Evolutionary conservation across 2,329 filamentous ascomycete genomes (phyloP).

Genomic region (Hymenoscyphus fraxineus): DNA sequence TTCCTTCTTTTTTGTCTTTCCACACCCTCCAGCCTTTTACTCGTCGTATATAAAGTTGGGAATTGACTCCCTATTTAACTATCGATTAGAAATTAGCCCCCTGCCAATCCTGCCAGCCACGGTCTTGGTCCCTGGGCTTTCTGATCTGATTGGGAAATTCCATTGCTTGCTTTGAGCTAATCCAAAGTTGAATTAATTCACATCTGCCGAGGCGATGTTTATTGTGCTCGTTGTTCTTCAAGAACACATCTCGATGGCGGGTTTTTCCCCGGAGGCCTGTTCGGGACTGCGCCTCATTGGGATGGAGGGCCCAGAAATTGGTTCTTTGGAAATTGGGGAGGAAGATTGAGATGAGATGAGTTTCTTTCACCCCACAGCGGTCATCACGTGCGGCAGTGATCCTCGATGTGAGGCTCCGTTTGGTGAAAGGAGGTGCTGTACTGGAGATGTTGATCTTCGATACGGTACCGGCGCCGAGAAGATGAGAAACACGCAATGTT

Average conservation of each 20-base stretch:
- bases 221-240: background rate
- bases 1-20: too few relatives aligned
- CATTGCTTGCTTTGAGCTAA: background rate
- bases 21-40: too few relatives aligned
- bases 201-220: background rate
- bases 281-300: background rate
- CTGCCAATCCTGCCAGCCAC: background rate
- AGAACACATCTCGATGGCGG: background rate
- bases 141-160: background rate
- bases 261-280: background rate
- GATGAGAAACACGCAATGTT: slow-evolving; percentile 9
- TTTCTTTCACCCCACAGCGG: background rate
- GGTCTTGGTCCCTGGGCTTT: background rate
- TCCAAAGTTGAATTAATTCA: background rate
- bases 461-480: background rate
- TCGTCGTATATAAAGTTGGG: background rate
- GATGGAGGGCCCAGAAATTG: background rate
- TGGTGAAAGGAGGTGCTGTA: background rate
- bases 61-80: background rate
- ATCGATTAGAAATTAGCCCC: background rate
- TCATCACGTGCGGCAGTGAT: background rate
- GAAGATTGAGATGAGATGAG: background rate
- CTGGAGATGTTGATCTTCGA: background rate
- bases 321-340: background rate
- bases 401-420: background rate